phyloP scores from a whole-genome alignment of 1,139 yeast species.

The Pichia sp. region DNA sequence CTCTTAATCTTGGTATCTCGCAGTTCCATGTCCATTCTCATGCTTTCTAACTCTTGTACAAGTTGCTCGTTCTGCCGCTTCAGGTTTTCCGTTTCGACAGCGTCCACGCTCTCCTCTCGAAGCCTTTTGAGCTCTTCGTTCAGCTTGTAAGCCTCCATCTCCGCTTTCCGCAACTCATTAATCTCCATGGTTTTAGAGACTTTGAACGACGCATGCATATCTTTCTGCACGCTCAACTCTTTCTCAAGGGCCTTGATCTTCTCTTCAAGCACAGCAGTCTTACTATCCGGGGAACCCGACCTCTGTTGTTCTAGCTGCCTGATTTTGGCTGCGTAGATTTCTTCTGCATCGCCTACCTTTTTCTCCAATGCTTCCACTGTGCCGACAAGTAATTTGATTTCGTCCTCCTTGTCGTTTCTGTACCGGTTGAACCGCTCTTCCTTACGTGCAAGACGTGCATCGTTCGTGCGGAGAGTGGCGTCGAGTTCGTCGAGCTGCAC shows the following conservation, averaged over 20 bases:
- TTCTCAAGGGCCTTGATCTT: constrained; percentile 4
- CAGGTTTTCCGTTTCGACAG: neutral
- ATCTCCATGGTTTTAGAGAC: constrained; percentile 17
- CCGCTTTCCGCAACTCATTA: constrained; percentile 17
- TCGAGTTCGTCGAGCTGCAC: constrained; percentile 44
- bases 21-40: constrained; percentile 18
- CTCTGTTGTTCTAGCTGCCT: constrained; percentile 9
- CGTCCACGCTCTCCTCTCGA: constrained; percentile 6
- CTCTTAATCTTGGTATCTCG: constrained; percentile 1
- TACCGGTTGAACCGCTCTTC: constrained; percentile 44
- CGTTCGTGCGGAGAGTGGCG: constrained; percentile 44
- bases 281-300: neutral
- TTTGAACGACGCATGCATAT: constrained; percentile 17
- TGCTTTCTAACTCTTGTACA: constrained; percentile 25
- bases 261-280: neutral
- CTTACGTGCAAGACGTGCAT: constrained; percentile 39
- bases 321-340: constrained; percentile 13
- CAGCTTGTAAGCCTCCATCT: constrained; percentile 21
- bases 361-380: constrained; percentile 50
- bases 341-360: constrained; percentile 36
- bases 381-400: constrained; percentile 54
- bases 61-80: constrained; percentile 7
- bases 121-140: constrained; percentile 20
- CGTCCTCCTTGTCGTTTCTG: constrained; percentile 45
- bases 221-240: constrained; percentile 8